A percentile compares a stretch with the other conserved stretches of the same genome.
Evolutionary conservation across 345 rosid species (phyloP).

Genomic region (Salix brachista): DNA sequence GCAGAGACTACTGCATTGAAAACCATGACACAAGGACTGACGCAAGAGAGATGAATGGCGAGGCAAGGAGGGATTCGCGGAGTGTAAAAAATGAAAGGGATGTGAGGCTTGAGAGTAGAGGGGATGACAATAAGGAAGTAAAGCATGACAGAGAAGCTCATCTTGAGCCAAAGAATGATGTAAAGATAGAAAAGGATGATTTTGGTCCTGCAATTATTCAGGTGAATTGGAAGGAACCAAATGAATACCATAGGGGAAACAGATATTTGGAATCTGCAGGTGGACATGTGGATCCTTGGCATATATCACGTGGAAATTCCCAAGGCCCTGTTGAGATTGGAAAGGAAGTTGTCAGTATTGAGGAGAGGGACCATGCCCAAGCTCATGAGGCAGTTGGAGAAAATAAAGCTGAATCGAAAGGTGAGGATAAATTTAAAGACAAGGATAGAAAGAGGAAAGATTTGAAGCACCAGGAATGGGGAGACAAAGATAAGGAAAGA

Average conservation of each 20-base stretch:
- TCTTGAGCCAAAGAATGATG: slow-evolving; percentile 53
- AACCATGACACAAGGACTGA: slow-evolving; percentile 58
- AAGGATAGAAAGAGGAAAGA: slow-evolving; percentile 93
- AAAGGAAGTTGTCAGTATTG: slow-evolving; percentile 53
- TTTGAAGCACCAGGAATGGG: slow-evolving; percentile 74
- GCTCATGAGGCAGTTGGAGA: slow-evolving; percentile 77
- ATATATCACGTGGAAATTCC: slow-evolving; percentile 42
- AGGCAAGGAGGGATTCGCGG: slow-evolving; percentile 70
- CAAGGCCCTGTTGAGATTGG: slow-evolving; percentile 52
- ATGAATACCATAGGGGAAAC: slow-evolving; percentile 79
- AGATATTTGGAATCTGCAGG: slow-evolving; percentile 55
- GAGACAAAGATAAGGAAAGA: slow-evolving; percentile 87
- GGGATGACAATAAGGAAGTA: slow-evolving; percentile 63
- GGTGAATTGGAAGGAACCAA: slow-evolving; percentile 77
- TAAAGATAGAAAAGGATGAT: slow-evolving; percentile 60
- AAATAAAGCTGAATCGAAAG: slow-evolving; percentile 70
- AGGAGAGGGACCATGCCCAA: slow-evolving; percentile 55
- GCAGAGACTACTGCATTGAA: slow-evolving; percentile 49
- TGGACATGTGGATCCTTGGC: slow-evolving; percentile 66
- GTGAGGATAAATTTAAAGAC: slow-evolving; percentile 85
- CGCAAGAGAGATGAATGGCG: slow-evolving; percentile 51
- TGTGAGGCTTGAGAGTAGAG: slow-evolving; percentile 54
- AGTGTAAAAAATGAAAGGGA: slow-evolving; percentile 66
- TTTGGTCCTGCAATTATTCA: slow-evolving; percentile 43
- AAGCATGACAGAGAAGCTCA: slow-evolving; percentile 54